Conservation (phyloP, 371 early-diverging fungal species). For the Circinella umbellata region DNA sequence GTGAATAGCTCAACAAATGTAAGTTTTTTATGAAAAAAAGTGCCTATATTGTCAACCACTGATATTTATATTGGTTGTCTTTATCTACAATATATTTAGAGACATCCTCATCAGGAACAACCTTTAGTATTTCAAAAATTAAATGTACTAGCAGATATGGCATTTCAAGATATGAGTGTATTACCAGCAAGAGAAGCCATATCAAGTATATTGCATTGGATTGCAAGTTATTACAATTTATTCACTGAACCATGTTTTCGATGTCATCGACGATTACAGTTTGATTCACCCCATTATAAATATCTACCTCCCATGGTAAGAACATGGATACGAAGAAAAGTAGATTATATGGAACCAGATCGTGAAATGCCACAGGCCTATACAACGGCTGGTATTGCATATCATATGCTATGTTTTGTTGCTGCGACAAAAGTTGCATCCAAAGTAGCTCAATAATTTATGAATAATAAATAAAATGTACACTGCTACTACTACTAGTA, state of each 20-base stretch:
- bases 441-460: constrained; percentile 10
- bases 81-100: not conserved
- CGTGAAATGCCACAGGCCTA: constrained; percentile 14
- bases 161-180: constrained; percentile 43
- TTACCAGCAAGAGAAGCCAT: constrained; percentile 40
- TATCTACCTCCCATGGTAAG: constrained; percentile 50
- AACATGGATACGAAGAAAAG: constrained; percentile 41
- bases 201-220: constrained; percentile 43
- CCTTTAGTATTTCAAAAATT: constrained; percentile 44
- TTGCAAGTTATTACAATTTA: constrained; percentile 42
- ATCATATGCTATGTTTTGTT: constrained; percentile 45
- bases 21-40: not conserved
- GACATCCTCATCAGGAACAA: constrained; percentile 34
- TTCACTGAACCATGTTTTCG: constrained; percentile 46
- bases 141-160: constrained; percentile 35
- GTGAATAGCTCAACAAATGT: constrained; percentile 47
- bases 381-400: constrained; percentile 26
- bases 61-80: too few species aligned
- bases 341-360: constrained; percentile 15
- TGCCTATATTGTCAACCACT: too few species aligned
- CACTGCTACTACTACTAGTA: too few species aligned
- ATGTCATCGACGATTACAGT: constrained; percentile 47
- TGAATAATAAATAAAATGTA: too few species aligned
- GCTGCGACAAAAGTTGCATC: constrained; percentile 27
- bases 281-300: constrained; percentile 50